Evolutionary conservation across 2,329 filamentous ascomycete genomes (phyloP).

Genomic region (Beauveria rudraprayagi): DNA sequence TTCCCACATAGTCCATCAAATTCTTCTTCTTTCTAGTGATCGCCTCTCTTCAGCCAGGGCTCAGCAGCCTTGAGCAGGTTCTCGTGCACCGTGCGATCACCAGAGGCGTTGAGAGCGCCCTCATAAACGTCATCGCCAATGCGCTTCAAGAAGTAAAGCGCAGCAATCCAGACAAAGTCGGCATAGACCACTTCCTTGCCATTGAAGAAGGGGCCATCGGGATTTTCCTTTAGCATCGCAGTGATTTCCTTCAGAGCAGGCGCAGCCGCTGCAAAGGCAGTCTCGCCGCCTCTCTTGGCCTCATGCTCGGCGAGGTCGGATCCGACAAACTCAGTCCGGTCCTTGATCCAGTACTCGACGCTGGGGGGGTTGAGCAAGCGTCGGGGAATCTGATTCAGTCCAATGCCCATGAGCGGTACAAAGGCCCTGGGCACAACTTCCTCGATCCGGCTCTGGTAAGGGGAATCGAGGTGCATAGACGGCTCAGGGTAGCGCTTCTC

Average conservation of each 20-base stretch:
- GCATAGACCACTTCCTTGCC: conserved; percentile 48
- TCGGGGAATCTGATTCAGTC: conserved; percentile 39
- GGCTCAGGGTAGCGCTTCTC: conserved; percentile 53
- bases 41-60: conserved; percentile 33
- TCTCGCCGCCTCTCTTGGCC: conserved; percentile 39
- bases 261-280: conserved; percentile 39
- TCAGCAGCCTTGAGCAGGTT: conserved; percentile 31
- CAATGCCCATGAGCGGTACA: conserved; percentile 31
- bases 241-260: conserved; percentile 28
- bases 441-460: conserved; percentile 37
- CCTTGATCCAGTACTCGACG: conserved; percentile 46
- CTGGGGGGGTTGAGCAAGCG: conserved; percentile 43
- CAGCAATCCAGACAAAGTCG: conserved; percentile 48
- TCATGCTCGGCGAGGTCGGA: conserved; percentile 44
- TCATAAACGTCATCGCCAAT: conserved; percentile 28
- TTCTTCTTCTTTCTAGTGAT: conserved; percentile 20
- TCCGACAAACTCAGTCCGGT: conserved; percentile 40
- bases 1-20: too few relatives aligned
- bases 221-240: conserved; percentile 44
- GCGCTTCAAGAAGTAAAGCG: conserved; percentile 34
- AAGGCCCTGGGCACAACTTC: conserved; percentile 30
- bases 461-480: conserved; percentile 48
- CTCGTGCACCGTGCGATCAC: conserved; percentile 30
- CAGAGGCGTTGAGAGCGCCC: conserved; percentile 27
- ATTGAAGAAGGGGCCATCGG: conserved; percentile 52